phyloP scores from a whole-genome alignment of 2,329 filamentous ascomycete genomes.

The Trichoderma sp. region DNA sequence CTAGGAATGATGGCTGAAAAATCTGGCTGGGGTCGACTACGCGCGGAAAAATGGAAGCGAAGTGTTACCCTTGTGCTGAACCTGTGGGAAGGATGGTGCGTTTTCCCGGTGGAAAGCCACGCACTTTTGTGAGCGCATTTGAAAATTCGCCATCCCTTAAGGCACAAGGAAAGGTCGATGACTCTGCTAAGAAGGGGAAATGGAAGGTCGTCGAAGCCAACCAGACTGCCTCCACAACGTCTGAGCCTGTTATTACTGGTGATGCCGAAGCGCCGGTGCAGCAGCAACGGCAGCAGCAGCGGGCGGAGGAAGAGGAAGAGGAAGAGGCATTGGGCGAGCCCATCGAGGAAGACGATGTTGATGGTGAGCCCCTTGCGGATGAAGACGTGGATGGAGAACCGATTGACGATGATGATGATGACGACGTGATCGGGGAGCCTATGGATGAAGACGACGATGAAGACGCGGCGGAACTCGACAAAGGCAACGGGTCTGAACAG shows the following conservation, averaged over 20 bases:
- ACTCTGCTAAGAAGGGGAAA: slow-evolving; percentile 31
- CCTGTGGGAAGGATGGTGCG: slow-evolving; percentile 69
- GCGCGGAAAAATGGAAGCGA: slow-evolving; percentile 80
- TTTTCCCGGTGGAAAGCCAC: slow-evolving; percentile 71
- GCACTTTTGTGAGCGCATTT: slow-evolving; percentile 69
- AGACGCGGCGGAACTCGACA: slow-evolving; percentile 19
- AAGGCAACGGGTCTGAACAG: not conserved
- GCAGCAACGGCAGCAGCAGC: not conserved
- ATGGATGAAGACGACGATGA: slow-evolving; percentile 33
- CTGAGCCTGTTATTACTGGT: slow-evolving; percentile 4
- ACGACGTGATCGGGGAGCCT: slow-evolving; percentile 23
- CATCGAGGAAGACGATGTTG: slow-evolving; percentile 48
- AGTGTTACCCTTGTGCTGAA: slow-evolving; percentile 66
- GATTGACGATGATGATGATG: slow-evolving; percentile 31
- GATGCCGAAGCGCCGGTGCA: not conserved
- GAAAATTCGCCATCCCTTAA: slow-evolving; percentile 59
- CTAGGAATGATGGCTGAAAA: slow-evolving; percentile 71
- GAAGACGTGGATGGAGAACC: slow-evolving; percentile 35
- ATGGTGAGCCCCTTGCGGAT: slow-evolving; percentile 37
- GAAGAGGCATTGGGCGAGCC: slow-evolving; percentile 41
- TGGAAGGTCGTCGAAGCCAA: slow-evolving; percentile 51
- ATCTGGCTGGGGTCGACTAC: slow-evolving; percentile 74
- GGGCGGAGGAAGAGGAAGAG: slow-evolving; percentile 45
- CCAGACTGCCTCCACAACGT: slow-evolving; percentile 19
- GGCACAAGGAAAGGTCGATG: slow-evolving; percentile 28